Percentiles rank a stretch among this genome's conserved stretches.
Evolutionary conservation across 805 yeast species (phyloP).

Genomic region (Candida suzukii): DNA sequence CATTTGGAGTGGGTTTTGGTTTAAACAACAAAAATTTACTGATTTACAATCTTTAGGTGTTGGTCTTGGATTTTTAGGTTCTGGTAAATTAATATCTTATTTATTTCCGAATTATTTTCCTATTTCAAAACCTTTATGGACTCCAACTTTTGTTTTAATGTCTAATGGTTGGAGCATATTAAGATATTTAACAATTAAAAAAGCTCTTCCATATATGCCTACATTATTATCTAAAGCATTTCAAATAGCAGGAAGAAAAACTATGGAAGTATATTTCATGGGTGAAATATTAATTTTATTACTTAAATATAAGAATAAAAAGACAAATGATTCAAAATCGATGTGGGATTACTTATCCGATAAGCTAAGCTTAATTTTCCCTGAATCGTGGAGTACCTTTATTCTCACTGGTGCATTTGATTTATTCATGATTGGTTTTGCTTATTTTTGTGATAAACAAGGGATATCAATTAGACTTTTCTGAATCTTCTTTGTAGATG

Average conservation of each 20-base stretch:
- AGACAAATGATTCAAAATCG: neutral
- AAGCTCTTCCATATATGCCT: slow-evolving; percentile 20
- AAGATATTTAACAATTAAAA: slow-evolving; percentile 17
- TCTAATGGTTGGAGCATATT: slow-evolving; percentile 24
- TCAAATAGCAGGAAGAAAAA: slow-evolving; percentile 19
- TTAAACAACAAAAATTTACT: slow-evolving; percentile 11
- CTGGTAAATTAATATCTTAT: slow-evolving; percentile 18
- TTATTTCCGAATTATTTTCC: slow-evolving; percentile 24
- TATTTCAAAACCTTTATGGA: slow-evolving; percentile 29
- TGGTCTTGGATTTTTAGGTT: slow-evolving; percentile 18
- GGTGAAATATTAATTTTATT: slow-evolving; percentile 8
- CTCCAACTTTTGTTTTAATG: slow-evolving; percentile 24
- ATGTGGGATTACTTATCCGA: neutral
- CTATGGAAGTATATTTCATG: slow-evolving; percentile 23
- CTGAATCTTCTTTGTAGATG: too few relatives aligned
- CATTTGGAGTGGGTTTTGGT: slow-evolving; percentile 29
- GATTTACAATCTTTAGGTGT: slow-evolving; percentile 14
- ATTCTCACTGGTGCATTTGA: slow-evolving; percentile 1
- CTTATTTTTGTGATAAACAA: slow-evolving; percentile 1
- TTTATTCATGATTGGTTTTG: slow-evolving; percentile 2
- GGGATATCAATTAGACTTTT: slow-evolving; percentile 1
- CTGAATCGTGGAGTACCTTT: neutral
- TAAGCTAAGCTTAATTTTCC: neutral
- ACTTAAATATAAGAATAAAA: slow-evolving; percentile 3
- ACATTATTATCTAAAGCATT: slow-evolving; percentile 7